phyloP scores from a whole-genome alignment of 352 stramenopile genomes.

The Globisporangium alternatum region DNA sequence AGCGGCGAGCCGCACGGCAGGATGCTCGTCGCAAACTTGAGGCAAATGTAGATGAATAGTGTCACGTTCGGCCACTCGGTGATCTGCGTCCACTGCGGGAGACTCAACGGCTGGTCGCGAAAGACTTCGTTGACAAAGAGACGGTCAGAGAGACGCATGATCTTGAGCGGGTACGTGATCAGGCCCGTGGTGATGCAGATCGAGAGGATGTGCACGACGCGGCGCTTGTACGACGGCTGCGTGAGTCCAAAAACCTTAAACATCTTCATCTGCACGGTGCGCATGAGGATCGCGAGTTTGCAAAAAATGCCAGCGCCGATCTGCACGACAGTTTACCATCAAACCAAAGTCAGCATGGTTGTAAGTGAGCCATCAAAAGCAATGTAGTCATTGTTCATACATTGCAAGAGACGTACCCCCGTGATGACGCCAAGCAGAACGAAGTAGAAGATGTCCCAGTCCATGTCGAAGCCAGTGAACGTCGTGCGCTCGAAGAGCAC shows the following conservation, averaged over 20 bases:
- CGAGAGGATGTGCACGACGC: constrained; percentile 53
- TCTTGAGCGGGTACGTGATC: constrained; percentile 66
- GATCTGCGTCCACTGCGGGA: constrained; percentile 64
- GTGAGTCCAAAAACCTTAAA: constrained; percentile 50
- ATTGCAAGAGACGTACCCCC: constrained; percentile 36
- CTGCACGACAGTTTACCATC: constrained; percentile 20
- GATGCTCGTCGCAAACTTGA: constrained; percentile 73
- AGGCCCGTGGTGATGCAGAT: constrained; percentile 54
- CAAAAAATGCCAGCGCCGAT: constrained; percentile 68
- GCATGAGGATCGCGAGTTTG: constrained; percentile 41
- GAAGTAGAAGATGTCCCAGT: constrained; percentile 75
- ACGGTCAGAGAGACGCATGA: constrained; percentile 71
- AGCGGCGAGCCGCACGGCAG: constrained; percentile 67
- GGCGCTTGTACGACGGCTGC: constrained; percentile 51
- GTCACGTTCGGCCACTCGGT: constrained; percentile 52
- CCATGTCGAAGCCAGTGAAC: constrained; percentile 77
- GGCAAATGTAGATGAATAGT: constrained; percentile 63
- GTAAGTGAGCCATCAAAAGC: not conserved
- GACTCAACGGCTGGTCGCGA: constrained; percentile 49
- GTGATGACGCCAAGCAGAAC: constrained; percentile 61
- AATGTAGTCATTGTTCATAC: not conserved
- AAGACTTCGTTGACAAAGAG: constrained; percentile 80
- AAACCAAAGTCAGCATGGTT: not conserved
- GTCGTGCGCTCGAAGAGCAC: constrained; percentile 76
- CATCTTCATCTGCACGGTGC: constrained; percentile 48